Evolutionary conservation across 1,284 basidiomycete genomes (phyloP).

Genomic region (Fomitopsis pinicola): DNA sequence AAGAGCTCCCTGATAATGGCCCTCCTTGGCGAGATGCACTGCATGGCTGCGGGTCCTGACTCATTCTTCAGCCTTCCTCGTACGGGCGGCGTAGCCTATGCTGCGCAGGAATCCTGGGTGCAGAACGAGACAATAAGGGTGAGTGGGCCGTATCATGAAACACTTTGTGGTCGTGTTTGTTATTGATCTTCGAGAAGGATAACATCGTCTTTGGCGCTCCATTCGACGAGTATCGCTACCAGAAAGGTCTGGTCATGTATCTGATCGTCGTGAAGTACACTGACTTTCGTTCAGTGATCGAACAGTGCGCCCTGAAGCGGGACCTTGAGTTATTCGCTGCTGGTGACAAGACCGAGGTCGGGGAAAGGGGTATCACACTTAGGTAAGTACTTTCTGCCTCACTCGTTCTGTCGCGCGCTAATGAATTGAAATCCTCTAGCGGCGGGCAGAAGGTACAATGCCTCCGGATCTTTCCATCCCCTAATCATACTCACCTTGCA

Average conservation of each 20-base stretch:
- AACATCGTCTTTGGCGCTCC: slow-evolving; percentile 42
- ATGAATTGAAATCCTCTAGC: slow-evolving; percentile 19
- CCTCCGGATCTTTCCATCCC: too few relatives aligned
- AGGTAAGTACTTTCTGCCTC: slow-evolving; percentile 28
- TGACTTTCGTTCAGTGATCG: slow-evolving; percentile 34
- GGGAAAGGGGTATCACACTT: slow-evolving; percentile 59
- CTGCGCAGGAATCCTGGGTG: slow-evolving; percentile 77
- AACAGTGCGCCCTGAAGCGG: slow-evolving; percentile 58
- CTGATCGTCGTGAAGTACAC: background rate
- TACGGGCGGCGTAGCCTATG: slow-evolving; percentile 63
- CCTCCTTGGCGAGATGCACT: slow-evolving; percentile 63
- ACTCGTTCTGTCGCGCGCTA: slow-evolving; percentile 5
- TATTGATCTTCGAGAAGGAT: slow-evolving; percentile 19
- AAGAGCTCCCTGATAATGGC: slow-evolving; percentile 52
- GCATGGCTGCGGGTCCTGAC: slow-evolving; percentile 42
- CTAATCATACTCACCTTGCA: background rate
- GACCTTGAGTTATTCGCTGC: slow-evolving; percentile 68
- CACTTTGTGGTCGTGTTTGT: too few relatives aligned
- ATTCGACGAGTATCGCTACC: slow-evolving; percentile 38
- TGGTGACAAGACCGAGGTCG: slow-evolving; percentile 71
- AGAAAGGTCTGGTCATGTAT: slow-evolving; percentile 29
- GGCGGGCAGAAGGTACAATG: slow-evolving; percentile 61
- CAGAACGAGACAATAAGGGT: slow-evolving; percentile 49
- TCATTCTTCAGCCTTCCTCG: slow-evolving; percentile 68
- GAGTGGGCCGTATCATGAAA: background rate